A percentile compares a stretch with the other conserved stretches of the same genome.
Evolutionary conservation across 768 basidiomycete genomes (phyloP).

Genomic region (Porpolomopsis calyptriformis): DNA sequence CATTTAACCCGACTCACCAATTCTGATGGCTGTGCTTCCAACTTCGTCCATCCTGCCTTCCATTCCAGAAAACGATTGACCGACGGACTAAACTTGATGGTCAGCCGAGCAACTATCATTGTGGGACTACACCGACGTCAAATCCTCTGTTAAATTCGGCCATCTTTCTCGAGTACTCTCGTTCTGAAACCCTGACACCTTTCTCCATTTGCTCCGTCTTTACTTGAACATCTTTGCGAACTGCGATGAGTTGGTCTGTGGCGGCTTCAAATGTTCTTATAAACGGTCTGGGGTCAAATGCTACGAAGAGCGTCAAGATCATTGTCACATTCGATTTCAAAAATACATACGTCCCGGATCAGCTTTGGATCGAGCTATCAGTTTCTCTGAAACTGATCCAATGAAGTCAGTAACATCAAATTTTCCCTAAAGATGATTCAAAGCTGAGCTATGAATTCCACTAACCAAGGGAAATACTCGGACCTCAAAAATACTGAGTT

Average conservation of each 20-base stretch:
- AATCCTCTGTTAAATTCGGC: constrained; percentile 88
- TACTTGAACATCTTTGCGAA: constrained; percentile 82
- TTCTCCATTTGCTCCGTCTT: constrained; percentile 91
- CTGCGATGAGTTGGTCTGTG: constrained; percentile 75
- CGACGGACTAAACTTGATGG: too few species aligned
- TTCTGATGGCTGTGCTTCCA: constrained; percentile 85
- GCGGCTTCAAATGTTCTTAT: constrained; percentile 86
- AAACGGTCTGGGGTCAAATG: constrained; percentile 93
- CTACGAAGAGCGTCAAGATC: constrained; percentile 28
- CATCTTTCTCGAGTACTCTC: constrained; percentile 93
- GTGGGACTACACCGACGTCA: constrained; percentile 55
- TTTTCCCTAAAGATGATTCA: constrained; percentile 48
- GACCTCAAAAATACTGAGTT: constrained; percentile 48
- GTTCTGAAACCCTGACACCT: constrained; percentile 75
- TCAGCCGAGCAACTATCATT: too few species aligned
- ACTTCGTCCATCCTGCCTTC: constrained; percentile 88
- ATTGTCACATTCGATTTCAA: not conserved
- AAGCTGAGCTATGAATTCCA: not conserved
- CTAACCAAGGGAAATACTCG: not conserved
- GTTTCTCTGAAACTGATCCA: constrained; percentile 72
- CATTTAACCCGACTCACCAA: constrained; percentile 44
- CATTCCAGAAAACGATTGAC: constrained; percentile 80
- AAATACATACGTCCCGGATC: constrained; percentile 59
- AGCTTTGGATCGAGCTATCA: constrained; percentile 77
- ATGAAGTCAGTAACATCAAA: constrained; percentile 91